Base-by-base conservation (phyloP, 257 asterid genomes). In the Nicotiana knightiana region DNA sequence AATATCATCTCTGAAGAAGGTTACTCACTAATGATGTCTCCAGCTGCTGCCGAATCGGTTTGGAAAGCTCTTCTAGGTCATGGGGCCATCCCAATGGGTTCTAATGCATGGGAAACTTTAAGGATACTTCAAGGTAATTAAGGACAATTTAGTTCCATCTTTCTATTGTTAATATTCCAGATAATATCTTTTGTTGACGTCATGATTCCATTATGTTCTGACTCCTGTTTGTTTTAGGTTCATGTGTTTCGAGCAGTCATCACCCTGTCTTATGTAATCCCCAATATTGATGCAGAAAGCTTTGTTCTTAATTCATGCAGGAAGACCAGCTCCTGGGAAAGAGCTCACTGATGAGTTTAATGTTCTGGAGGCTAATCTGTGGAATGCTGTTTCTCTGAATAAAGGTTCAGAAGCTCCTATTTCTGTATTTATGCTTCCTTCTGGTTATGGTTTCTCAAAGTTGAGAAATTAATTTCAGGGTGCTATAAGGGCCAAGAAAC, bases 401-500 rank as follows among this genome's bases (percentile, higher is more conserved):
- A 93, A 96, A 93, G 99, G 98, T 93, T 63, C 18, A 16, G 37
- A 32, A 18, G 67, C 30, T 76, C 82, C 65, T 68, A 24, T 46
- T 37, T 51, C 37, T 37, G 1, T 7, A 21, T 18, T 21, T 79
- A 48, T 62, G 9, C 39, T 62, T 30, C 82, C 75, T 48, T 24
- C 76, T 80, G 46, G 17, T 55, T 43, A 18, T 30, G 48, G 65
- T 48, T 80, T 80, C 76, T 80, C 83, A 80, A 46, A 9, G 86
- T 76, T 73, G 82, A 70, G 58, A 79, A 77, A 76, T 67, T 81
- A 57, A 83, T 82, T 61, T 46, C 93, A 96, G 98, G 99, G 81
- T 93, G 99, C 86, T 96, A 96, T 65, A 96, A 93, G 88, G 99
- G 99, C 54, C 98, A 96, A 86, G 99, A 96, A 87, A 96, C 99